Evolutionary conservation across 2,329 filamentous ascomycete genomes (phyloP).

Genomic region (Colletotrichum echinochloae): DNA sequence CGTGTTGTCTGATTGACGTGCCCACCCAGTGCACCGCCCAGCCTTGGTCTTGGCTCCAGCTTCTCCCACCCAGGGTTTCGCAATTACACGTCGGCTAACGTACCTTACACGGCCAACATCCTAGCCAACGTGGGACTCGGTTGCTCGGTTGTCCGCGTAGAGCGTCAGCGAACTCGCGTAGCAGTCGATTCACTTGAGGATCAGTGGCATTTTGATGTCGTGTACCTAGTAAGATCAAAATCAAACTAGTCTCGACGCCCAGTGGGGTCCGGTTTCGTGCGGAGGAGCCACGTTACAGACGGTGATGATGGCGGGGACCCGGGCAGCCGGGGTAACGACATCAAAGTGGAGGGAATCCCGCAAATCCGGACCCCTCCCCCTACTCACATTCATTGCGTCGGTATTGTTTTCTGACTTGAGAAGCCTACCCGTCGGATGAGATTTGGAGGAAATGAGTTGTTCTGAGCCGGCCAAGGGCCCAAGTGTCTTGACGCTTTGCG

Average conservation of each 20-base stretch:
- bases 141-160: neutral
- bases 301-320: neutral
- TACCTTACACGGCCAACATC: no score
- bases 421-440: neutral
- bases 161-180: neutral
- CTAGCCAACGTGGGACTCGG: neutral
- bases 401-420: no score
- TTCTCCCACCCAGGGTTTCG: no score
- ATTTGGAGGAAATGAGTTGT: neutral
- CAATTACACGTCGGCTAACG: neutral
- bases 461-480: neutral
- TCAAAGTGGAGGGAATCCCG: neutral
- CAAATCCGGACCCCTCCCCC: neutral
- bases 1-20: neutral
- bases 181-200: neutral
- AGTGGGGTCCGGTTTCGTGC: neutral
- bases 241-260: neutral
- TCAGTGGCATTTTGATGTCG: neutral
- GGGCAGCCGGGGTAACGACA: neutral
- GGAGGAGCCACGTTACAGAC: neutral
- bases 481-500: neutral
- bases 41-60: neutral
- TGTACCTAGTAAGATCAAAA: no score
- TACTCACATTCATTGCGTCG: neutral
- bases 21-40: neutral